These are phyloP conservation scores for Brasenia schreberi DNA, from an alignment of 164 flowering plant genomes.

Conservation along the genomic window DNA sequence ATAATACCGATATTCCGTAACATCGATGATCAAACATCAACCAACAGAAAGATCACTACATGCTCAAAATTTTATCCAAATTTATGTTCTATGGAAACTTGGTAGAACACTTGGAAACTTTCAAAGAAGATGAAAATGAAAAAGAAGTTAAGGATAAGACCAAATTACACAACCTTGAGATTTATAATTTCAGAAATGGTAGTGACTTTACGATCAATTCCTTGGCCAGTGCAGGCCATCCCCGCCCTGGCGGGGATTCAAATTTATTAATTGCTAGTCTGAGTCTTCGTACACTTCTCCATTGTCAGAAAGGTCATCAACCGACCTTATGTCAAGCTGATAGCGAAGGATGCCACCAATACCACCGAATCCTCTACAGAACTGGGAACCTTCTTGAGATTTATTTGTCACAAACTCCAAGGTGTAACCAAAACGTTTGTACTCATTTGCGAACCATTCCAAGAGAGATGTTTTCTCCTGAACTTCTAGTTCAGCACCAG, in stretches of 20 bases:
- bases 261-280: conserved; percentile 7
- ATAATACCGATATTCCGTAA: not conserved
- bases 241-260: not conserved
- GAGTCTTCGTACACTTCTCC: conserved; percentile 8
- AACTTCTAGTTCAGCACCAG: conserved; percentile 6
- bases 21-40: not conserved
- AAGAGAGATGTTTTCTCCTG: conserved; percentile 7
- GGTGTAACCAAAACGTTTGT: conserved; percentile 6
- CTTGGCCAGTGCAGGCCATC: not conserved
- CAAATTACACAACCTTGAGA: not conserved
- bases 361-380: conserved; percentile 11
- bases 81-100: no score
- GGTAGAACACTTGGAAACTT: no score
- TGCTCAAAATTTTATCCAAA: no score
- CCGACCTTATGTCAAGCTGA: conserved; percentile 9
- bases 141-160: no score
- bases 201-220: not conserved
- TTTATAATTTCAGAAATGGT: not conserved
- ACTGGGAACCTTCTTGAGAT: conserved; percentile 11
- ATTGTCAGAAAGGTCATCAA: conserved; percentile 7
- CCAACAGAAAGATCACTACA: not conserved
- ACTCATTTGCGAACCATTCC: conserved; percentile 11
- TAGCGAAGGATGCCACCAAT: conserved; percentile 10
- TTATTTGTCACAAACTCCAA: conserved; percentile 10
- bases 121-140: not conserved